Base-by-base conservation (phyloP, 2,329 filamentous ascomycete species). In the Coniochaeta pulveracea region DNA sequence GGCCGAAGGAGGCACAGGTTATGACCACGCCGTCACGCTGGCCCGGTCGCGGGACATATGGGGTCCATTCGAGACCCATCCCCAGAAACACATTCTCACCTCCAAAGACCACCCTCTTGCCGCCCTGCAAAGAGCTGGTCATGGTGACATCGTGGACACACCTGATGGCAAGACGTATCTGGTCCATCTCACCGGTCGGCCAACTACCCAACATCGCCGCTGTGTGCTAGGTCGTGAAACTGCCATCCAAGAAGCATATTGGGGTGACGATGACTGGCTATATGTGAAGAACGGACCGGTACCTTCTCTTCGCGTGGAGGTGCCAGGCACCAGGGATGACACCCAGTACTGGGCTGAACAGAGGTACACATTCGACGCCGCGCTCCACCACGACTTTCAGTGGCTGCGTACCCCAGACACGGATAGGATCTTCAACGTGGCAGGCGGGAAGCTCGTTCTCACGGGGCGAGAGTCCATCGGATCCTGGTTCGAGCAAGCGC, bases 21-120 rank as follows among this genome's bases (percentile, higher is more conserved):
- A 71, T 38, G 61, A 67, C 1, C 76, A 81, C 43, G 67, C 72
- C 3, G 69, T 66, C 43, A 80, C 74, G 18, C 61, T 81, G 3
- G 55, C 76, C 38, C 59, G 69, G 33, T 58, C 64, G 5, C 47
- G 58, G 34, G 43, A 64, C 47, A 48, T 75, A 37, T 71, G 70
- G 58, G 76, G 76, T 0, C 75, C 76, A 0, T 82, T 78, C 51
- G 69, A 76, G 43, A 49, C 63, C 2, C 72, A 75, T 23, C 72
- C 74, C 0, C 52, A 68, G 29, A 71, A 73, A 35, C 60, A 74
- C 28, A 60, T 80, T 26, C 53, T 78, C 22, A 26, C 34, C 19
- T 35, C 34, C 14, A 35, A 35, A 25, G 34, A 32, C 22, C 10
- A 15, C 15, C 30, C 34, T 11, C 21, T 32, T 22, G 34, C 60